Evolutionary conservation across 129 eudicot genomes (phyloP).

Genomic region (Apium graveolens): DNA sequence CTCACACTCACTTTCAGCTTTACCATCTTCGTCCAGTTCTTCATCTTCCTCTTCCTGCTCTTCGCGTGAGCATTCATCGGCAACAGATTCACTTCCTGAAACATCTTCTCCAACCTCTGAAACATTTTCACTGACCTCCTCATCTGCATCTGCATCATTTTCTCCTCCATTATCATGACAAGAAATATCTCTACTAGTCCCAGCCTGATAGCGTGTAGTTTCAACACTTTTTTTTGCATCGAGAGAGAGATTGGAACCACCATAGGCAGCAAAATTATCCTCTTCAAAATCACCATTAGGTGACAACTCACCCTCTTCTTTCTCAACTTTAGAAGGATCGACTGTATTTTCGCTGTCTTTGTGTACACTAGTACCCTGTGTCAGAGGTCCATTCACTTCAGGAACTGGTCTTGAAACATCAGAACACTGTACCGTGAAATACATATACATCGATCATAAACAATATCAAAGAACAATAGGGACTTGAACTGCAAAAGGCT

Average conservation of each 20-base stretch:
- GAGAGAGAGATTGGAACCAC: constrained; percentile 25
- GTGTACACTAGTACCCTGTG: constrained; percentile 13
- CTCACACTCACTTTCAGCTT: constrained; percentile 96
- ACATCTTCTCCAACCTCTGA: constrained; percentile 79
- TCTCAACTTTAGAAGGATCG: constrained; percentile 63
- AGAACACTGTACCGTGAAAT: constrained; percentile 32
- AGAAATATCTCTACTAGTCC: not conserved
- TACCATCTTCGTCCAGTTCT: constrained; percentile 64
- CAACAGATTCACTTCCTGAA: constrained; percentile 89
- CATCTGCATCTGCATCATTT: constrained; percentile 63
- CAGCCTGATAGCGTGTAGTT: not conserved
- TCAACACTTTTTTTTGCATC: constrained; percentile 18
- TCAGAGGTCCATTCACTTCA: constrained; percentile 38
- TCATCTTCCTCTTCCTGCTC: constrained; percentile 76
- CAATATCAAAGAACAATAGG: not conserved
- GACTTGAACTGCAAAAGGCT: not conserved
- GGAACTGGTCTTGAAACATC: constrained; percentile 36
- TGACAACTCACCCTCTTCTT: constrained; percentile 97
- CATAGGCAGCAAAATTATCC: constrained; percentile 36
- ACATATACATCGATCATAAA: not conserved
- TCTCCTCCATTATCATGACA: constrained; percentile 38
- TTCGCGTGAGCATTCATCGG: constrained; percentile 78
- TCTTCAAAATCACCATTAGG: constrained; percentile 81
- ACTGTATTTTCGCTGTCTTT: constrained; percentile 26
- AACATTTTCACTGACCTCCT: constrained; percentile 78